phyloP scores from a whole-genome alignment of 1,139 yeast species.

The Taphrina flavorubra region DNA sequence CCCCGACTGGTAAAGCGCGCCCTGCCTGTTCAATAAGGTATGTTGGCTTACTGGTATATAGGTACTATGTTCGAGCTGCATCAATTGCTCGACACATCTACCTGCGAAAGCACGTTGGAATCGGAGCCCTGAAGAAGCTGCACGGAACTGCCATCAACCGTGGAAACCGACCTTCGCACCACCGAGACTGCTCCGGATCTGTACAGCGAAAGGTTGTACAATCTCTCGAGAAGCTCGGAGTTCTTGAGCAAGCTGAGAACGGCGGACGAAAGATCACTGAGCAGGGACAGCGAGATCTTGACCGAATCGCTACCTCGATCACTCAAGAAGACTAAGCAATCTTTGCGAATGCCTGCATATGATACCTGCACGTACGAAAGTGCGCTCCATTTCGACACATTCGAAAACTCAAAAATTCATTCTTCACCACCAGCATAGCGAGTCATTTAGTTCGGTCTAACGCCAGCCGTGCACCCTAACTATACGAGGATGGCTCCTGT shows the following conservation, averaged over 20 bases:
- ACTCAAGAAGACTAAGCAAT: slow-evolving; percentile 64
- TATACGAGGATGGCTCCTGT: too few relatives aligned
- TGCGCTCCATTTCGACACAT: neutral
- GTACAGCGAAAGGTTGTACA: slow-evolving; percentile 98
- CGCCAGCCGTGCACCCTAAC: too few relatives aligned
- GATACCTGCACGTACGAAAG: neutral
- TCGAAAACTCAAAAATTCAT: slow-evolving; percentile 2
- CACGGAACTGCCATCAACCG: slow-evolving; percentile 99
- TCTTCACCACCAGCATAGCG: slow-evolving; percentile 6
- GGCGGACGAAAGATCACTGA: slow-evolving; percentile 99
- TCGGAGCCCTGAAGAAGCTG: slow-evolving; percentile 97
- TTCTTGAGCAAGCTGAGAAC: slow-evolving; percentile 92
- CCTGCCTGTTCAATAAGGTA: slow-evolving; percentile 30
- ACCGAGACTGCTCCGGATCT: slow-evolving; percentile 98
- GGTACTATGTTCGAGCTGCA: slow-evolving; percentile 76
- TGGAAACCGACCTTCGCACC: slow-evolving; percentile 99
- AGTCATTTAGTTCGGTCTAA: neutral
- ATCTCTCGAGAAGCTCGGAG: slow-evolving; percentile 98
- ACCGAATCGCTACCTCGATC: slow-evolving; percentile 99
- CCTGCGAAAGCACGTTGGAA: slow-evolving; percentile 99
- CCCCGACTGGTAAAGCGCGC: slow-evolving; percentile 62
- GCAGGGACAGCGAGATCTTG: slow-evolving; percentile 99
- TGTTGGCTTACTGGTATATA: slow-evolving; percentile 30
- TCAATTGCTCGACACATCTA: slow-evolving; percentile 99
- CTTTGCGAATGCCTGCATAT: too few relatives aligned